Evolutionary conservation across 1,139 yeast genomes (phyloP).

Genomic region (Nakaseomyces sp.): DNA sequence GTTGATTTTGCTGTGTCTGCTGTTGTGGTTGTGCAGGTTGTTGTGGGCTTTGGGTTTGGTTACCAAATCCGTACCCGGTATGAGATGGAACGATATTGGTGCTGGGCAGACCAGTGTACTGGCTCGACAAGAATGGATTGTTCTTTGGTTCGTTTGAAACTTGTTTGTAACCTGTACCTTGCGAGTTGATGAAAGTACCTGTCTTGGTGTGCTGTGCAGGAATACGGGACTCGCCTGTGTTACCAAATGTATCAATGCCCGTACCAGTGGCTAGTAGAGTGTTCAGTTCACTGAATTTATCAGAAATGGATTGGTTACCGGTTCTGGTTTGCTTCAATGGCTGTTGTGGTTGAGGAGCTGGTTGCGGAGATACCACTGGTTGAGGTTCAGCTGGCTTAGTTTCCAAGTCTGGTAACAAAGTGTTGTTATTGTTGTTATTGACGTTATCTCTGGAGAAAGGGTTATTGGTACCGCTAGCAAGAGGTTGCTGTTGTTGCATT

Average conservation of each 20-base stretch:
- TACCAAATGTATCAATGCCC: constrained; percentile 91
- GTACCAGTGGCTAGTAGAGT: constrained; percentile 77
- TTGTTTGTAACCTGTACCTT: constrained; percentile 71
- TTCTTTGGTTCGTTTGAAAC: constrained; percentile 35
- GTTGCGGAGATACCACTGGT: constrained; percentile 28
- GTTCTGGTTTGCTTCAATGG: constrained; percentile 37
- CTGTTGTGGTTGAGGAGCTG: constrained; percentile 26
- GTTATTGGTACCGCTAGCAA: constrained; percentile 69
- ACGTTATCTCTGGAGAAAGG: constrained; percentile 58
- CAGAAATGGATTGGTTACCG: constrained; percentile 38
- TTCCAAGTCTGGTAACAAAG: constrained; percentile 19
- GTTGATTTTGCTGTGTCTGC: constrained; percentile 8
- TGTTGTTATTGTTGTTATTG: not conserved
- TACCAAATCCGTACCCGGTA: constrained; percentile 91
- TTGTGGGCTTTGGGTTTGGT: constrained; percentile 35
- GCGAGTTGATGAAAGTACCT: constrained; percentile 68
- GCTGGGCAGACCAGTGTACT: constrained; percentile 63
- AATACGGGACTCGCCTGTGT: constrained; percentile 76
- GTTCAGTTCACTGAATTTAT: constrained; percentile 65
- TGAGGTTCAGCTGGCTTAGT: constrained; percentile 20
- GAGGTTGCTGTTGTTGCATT: constrained; percentile 36
- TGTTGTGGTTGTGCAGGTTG: constrained; percentile 18
- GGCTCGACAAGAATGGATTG: constrained; percentile 68
- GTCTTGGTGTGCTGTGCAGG: constrained; percentile 88
- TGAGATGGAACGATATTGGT: constrained; percentile 53